These are phyloP conservation scores for Lactifluus piperatus DNA, from an alignment of 768 basidiomycete species.

Conservation along the genomic window DNA sequence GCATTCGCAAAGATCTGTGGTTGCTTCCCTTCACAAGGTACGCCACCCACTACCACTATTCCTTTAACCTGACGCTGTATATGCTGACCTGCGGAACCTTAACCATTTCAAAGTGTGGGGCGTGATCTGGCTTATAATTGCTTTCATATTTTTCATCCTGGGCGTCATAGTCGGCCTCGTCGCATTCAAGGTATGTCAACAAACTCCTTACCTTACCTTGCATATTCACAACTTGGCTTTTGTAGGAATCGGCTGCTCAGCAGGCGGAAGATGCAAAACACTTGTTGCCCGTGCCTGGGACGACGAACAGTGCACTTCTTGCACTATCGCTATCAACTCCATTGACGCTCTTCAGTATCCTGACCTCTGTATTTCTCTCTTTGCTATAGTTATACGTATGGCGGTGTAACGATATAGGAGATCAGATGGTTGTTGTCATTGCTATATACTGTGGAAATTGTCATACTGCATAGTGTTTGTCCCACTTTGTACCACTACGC, in stretches of 20 bases:
- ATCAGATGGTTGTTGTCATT: neutral
- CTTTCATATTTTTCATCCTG: slow-evolving; percentile 63
- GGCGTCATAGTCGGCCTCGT: slow-evolving; percentile 73
- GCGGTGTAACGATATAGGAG: neutral
- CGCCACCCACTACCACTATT: neutral
- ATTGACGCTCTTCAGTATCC: neutral
- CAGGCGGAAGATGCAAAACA: slow-evolving; percentile 43
- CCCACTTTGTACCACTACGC: no score
- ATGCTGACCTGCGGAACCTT: neutral
- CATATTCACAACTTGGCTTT: neutral
- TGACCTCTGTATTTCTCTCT: neutral
- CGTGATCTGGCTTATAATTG: slow-evolving; percentile 75
- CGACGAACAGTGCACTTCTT: slow-evolving; percentile 31
- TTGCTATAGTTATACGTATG: neutral
- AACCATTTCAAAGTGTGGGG: slow-evolving; percentile 63
- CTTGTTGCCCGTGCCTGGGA: slow-evolving; percentile 55
- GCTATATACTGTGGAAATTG: neutral
- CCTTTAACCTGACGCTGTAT: neutral
- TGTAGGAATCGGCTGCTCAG: slow-evolving; percentile 50
- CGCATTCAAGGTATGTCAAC: slow-evolving; percentile 60
- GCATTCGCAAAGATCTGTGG: slow-evolving; percentile 80
- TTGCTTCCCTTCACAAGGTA: slow-evolving; percentile 77
- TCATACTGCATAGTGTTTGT: no score
- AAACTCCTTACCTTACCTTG: neutral
- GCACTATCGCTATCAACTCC: neutral